Evolutionary conservation across 2,329 filamentous ascomycete species (phyloP).

Genomic region (Fusarium hainanense): DNA sequence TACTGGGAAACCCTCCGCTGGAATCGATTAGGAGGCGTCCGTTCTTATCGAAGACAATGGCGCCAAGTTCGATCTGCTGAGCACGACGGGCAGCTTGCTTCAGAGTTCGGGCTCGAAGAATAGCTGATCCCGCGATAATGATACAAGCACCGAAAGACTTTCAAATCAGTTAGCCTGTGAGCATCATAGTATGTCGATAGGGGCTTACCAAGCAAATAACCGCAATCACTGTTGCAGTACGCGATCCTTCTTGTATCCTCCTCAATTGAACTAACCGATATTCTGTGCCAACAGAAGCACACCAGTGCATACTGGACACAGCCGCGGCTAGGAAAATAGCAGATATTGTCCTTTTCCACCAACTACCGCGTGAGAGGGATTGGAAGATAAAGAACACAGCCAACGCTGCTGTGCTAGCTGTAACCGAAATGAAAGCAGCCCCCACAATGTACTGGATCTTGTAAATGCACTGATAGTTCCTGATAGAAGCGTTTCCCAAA

Average conservation of each 20-base stretch:
- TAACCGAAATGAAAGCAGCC: conserved; percentile 76
- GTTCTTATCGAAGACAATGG: conserved; percentile 74
- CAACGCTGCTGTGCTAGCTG: conserved; percentile 76
- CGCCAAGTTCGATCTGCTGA: conserved; percentile 68
- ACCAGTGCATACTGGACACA: conserved; percentile 91
- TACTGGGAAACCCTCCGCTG: conserved; percentile 74
- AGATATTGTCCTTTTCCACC: conserved; percentile 78
- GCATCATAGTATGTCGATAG: fast-evolving
- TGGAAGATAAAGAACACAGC: conserved; percentile 82
- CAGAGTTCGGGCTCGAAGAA: conserved; percentile 65
- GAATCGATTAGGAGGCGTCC: conserved; percentile 77
- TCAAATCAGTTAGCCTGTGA: neutral
- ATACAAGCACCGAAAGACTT: conserved; percentile 71
- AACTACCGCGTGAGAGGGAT: conserved; percentile 79
- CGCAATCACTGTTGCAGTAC: conserved; percentile 75
- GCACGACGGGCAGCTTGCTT: conserved; percentile 67
- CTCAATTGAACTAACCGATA: conserved; percentile 67
- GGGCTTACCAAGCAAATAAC: conserved; percentile 75
- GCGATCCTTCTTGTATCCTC: conserved; percentile 52
- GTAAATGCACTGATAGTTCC: conserved; percentile 79
- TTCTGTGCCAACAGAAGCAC: conserved; percentile 75
- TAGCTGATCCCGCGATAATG: conserved; percentile 65
- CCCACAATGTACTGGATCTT: conserved; percentile 69
- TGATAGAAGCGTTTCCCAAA: conserved; percentile 81
- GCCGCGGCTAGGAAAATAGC: conserved; percentile 78